Conservation (phyloP, 306 rosid genomes). For the Astragalus membranaceus region DNA sequence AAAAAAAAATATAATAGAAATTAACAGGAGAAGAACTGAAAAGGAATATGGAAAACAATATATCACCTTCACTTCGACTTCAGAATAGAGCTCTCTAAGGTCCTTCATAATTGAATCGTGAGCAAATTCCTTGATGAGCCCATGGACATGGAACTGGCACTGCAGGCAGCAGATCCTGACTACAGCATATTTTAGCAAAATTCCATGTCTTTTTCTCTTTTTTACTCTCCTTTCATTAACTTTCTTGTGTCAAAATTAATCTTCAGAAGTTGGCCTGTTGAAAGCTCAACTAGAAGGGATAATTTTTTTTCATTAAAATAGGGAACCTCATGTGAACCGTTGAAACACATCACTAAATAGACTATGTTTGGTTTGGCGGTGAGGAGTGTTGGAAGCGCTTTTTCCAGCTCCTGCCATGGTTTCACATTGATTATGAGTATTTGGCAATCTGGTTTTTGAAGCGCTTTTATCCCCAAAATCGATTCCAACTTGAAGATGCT, state of each 20-base stretch:
- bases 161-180: conserved; percentile 95
- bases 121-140: conserved; percentile 97
- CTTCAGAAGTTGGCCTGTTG: background rate
- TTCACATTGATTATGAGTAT: no score
- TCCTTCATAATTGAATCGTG: conserved; percentile 99
- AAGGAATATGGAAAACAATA: background rate
- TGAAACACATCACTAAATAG: background rate
- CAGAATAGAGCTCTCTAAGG: conserved; percentile 91
- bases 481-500: no score
- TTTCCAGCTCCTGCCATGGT: no score
- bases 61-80: conserved; percentile 95
- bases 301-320: background rate
- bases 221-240: background rate
- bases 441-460: no score
- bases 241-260: background rate
- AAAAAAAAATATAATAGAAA: background rate
- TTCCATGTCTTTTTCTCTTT: background rate
- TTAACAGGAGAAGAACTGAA: background rate
- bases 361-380: no score
- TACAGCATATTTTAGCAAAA: conserved; percentile 47
- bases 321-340: background rate
- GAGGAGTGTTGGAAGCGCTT: no score
- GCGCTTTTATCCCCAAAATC: no score
- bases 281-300: background rate
- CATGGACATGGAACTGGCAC: conserved; percentile 98